A percentile compares a stretch with the other conserved stretches of the same genome.
Evolutionary conservation across 768 basidiomycete species (phyloP).

Genomic region (Boletus rufocinnamomeus): DNA sequence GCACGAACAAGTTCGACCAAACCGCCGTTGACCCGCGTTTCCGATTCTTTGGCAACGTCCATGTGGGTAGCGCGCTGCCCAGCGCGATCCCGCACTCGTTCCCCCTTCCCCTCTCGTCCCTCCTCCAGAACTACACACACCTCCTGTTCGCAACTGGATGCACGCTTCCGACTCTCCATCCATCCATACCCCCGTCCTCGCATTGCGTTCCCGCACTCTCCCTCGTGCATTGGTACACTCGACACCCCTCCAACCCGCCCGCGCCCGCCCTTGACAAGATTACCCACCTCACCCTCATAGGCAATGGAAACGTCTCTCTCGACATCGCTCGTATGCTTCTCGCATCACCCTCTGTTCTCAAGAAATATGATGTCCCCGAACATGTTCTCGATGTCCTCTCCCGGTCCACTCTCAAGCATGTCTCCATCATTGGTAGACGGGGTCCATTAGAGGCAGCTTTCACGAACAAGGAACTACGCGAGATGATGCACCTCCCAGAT

Average conservation of each 20-base stretch:
- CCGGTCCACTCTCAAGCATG: conserved; percentile 64
- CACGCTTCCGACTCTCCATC: conserved; percentile 60
- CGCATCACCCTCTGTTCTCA: conserved; percentile 60
- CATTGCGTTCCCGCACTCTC: conserved; percentile 73
- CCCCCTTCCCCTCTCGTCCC: conserved; percentile 56
- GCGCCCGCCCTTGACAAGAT: conserved; percentile 66
- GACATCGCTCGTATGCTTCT: conserved; percentile 92
- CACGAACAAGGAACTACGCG: conserved; percentile 90
- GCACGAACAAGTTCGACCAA: conserved; percentile 91
- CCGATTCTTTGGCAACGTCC: conserved; percentile 90
- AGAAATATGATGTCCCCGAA: conserved; percentile 75
- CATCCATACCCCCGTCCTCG: conserved; percentile 47
- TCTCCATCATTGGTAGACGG: conserved; percentile 82
- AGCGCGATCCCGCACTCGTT: conserved; percentile 54
- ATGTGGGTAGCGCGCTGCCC: conserved; percentile 44
- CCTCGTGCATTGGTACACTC: conserved; percentile 96
- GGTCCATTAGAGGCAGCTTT: conserved; percentile 90
- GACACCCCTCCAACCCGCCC: conserved; percentile 69
- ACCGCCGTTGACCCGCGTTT: conserved; percentile 80
- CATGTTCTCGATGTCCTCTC: conserved; percentile 69
- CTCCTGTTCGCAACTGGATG: conserved; percentile 88
- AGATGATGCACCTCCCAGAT: conserved; percentile 67
- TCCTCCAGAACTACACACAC: conserved; percentile 79
- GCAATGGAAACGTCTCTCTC: conserved; percentile 93
- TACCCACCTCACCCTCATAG: conserved; percentile 79